Evolutionary conservation across 805 yeast species (phyloP).

Genomic region (Candida corydali): DNA sequence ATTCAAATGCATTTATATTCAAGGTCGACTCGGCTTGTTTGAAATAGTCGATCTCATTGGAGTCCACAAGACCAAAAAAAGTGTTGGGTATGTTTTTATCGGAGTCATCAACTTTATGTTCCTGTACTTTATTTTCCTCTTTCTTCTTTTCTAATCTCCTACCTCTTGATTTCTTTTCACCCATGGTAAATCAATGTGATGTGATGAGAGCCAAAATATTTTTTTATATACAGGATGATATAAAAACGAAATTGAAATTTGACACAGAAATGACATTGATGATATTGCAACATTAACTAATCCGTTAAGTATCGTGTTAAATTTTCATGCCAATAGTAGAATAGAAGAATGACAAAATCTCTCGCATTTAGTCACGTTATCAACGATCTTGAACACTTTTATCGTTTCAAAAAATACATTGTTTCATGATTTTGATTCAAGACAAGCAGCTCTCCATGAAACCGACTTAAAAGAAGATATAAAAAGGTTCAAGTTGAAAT

Average conservation of each 20-base stretch:
- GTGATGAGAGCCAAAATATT: conserved; percentile 1
- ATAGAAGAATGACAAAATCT: too few relatives aligned
- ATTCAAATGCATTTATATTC: conserved; percentile 72
- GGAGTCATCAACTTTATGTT: conserved; percentile 10
- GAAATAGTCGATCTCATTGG: conserved; percentile 84
- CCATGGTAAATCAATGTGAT: conserved; percentile 13
- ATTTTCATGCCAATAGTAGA: too few relatives aligned
- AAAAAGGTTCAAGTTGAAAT: too few relatives aligned
- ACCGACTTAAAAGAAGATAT: not conserved
- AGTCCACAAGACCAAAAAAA: conserved; percentile 87
- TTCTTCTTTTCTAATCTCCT: conserved; percentile 37
- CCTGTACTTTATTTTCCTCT: conserved; percentile 13
- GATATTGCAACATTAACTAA: too few relatives aligned
- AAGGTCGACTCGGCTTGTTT: conserved; percentile 87
- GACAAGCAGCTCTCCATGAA: too few relatives aligned
- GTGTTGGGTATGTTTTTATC: conserved; percentile 17
- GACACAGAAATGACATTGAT: too few relatives aligned
- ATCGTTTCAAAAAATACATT: too few relatives aligned
- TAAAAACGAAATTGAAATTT: too few relatives aligned
- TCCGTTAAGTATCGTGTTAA: too few relatives aligned
- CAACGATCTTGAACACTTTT: too few relatives aligned
- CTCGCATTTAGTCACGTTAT: too few relatives aligned
- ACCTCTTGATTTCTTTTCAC: conserved; percentile 32
- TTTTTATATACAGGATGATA: conserved; percentile 5
- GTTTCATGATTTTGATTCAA: too few relatives aligned